Evolutionary conservation across 2,329 filamentous ascomycete species (phyloP), one percentile per base, ranked within the genome.

Genomic region (Ascochyta rabiei): DNA sequence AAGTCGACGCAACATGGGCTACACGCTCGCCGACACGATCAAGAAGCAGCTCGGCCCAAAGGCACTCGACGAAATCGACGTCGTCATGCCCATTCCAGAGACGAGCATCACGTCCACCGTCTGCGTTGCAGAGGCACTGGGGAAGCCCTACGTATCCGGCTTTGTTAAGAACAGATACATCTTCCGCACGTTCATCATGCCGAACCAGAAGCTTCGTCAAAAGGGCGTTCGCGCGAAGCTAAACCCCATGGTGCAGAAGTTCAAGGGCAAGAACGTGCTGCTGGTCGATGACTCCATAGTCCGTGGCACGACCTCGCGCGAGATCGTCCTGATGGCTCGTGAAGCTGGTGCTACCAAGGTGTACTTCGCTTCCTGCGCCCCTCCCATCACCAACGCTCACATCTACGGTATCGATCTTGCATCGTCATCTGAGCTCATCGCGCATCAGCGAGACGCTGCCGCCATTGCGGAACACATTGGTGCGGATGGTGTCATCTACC

Each of bases 101-200:
- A 96, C 92, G 0, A 89, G 87, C 38, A 92, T 92, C 59, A 93
- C 89, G 0, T 89, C 91, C 1, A 91, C 92, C 2, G 85, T 89
- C 8, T 86, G 84, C 42, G 83, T 96, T 23, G 88, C 91, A n/a
- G 84, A 87, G 67, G 82, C 85, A 35, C 82, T 96, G 16, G 83
- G 86, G 63, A 92, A 91, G 72, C 89, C 89, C 1, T 91, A 89
- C 68, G 88, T 84, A 54, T 89, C 90, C 70, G 92, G 87, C 2
- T 93, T 96, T 66, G 87, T 96, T 61, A 96, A 95, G 82, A 96
- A 96, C 75, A 84, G 90, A 47, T 96, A 96, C 73, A 89, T 96
- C 56, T 92, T 91, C 81, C 85, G 91, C 44, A 96, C 91, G 0
- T 95, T 93, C 74, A 93, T 92, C 71, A 89, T 90, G 87, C 88